Conservation (phyloP, 805 yeast species). For the Lipomyces starkeyi region DNA sequence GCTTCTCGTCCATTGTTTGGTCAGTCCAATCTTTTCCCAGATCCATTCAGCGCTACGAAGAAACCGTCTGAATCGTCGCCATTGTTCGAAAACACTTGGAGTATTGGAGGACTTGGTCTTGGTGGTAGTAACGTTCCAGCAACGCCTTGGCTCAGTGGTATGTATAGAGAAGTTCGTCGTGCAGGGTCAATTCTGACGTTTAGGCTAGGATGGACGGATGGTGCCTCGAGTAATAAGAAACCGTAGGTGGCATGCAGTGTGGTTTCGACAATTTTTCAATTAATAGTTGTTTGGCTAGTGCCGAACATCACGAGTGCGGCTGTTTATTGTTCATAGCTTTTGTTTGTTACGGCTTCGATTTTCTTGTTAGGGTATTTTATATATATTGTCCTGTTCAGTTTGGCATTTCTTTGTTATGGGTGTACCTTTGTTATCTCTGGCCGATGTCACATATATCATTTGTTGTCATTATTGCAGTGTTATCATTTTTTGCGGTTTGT, state of each 20-base stretch:
- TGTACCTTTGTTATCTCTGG: slow-evolving; percentile 11
- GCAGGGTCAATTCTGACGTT: not conserved
- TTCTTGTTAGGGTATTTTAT: not conserved
- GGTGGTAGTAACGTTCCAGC: slow-evolving; percentile 11
- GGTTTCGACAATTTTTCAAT: not conserved
- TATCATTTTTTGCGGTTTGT: slow-evolving; percentile 11
- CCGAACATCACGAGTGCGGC: not conserved
- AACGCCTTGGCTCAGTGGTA: slow-evolving; percentile 18
- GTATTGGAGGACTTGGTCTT: slow-evolving; percentile 24
- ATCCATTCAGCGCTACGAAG: slow-evolving; percentile 13
- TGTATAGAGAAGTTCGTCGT: not conserved
- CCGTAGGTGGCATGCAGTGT: not conserved
- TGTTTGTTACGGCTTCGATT: slow-evolving; percentile 4
- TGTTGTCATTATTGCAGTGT: slow-evolving; percentile 11
- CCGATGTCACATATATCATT: slow-evolving; percentile 9
- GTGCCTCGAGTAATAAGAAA: not conserved
- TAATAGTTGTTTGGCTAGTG: not conserved
- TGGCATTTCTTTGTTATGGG: slow-evolving; percentile 18
- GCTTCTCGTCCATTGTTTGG: slow-evolving; percentile 11
- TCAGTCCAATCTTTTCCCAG: slow-evolving; percentile 33
- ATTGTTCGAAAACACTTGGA: slow-evolving; percentile 28
- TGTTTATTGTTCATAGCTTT: slow-evolving; percentile 7
- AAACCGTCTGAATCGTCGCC: slow-evolving; percentile 3
- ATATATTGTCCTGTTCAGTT: slow-evolving; percentile 5
- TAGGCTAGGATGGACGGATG: not conserved